A percentile compares a stretch with the other conserved stretches of the same genome.
These are phyloP conservation scores for Clitoria ternatea DNA, from an alignment of 306 rosid genomes.

Conservation along the genomic window DNA sequence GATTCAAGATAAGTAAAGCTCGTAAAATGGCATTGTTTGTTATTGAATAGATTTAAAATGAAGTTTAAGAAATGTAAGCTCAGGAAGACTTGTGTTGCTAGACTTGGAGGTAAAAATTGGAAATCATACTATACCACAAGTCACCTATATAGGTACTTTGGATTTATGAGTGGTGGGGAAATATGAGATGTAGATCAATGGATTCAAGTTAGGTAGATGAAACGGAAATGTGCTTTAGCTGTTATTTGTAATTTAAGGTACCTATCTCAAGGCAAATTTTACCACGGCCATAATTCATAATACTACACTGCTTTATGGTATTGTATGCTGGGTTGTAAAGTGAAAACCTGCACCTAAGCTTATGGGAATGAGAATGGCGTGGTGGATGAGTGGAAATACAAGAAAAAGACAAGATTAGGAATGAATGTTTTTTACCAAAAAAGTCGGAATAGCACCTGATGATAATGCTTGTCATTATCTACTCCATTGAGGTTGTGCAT, in stretches of 20 bases:
- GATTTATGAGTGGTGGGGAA: neutral
- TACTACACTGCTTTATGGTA: no score
- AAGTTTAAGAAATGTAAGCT: neutral
- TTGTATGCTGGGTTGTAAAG: no score
- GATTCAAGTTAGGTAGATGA: neutral
- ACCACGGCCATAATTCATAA: no score
- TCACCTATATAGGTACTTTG: neutral
- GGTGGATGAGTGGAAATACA: no score
- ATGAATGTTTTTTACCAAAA: no score
- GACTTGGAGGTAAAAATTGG: neutral
- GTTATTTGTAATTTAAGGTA: neutral
- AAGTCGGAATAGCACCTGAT: no score
- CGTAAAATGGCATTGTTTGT: no score
- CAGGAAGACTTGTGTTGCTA: neutral
- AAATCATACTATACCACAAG: neutral
- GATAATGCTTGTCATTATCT: neutral
- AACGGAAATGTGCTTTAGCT: neutral
- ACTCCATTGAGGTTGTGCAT: neutral
- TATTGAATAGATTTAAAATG: neutral
- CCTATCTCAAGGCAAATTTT: no score
- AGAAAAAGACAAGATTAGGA: no score
- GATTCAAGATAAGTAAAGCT: no score
- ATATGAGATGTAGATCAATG: neutral
- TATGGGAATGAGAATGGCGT: no score
- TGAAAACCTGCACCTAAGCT: no score